Base-by-base conservation (phyloP, 192 early-diverging fungal genomes). In the Rhizoclosmatium globosum region DNA sequence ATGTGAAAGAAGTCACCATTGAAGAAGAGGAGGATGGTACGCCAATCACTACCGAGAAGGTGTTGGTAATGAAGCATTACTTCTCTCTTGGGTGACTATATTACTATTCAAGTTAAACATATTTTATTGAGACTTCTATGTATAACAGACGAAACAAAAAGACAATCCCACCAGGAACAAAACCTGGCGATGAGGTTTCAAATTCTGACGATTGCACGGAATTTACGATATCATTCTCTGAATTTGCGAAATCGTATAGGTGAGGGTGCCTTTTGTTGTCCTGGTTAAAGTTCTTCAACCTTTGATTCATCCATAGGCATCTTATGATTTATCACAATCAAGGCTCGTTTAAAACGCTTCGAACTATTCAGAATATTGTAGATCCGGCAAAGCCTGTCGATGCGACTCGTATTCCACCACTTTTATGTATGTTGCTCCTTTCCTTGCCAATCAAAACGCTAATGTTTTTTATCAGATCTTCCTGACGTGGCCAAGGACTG, bases 341-440 rank as follows among this genome's bases (percentile, higher is more conserved):
- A 70, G 59, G 61, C 11, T 67, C 75, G 4, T 88, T 89, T 83
- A 89, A 88, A 70, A 79, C 68, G n/a, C 56, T 82, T 21, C 81
- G 82, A 83, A 67, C 78, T 43, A 77, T 82, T 46, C 73, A 76
- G 39, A 69, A 79, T 66, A 85, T 89, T 46, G 60, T 76, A 4
- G 88, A 89, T 85, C 81, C 82, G 21, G 45, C 79, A 67, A 89
- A 89, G 68, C 65, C 78, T 6, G 67, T 19, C 43, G 88, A 89
- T 56, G 23, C 57, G 2, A 77, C 85, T 6, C 73, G 81, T 9
- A 82, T 85, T n/a, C 86, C 87, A 7, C 82, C 81, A 41, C 46
- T 89, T 6, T 56, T 89, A 42, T 88, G 86, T 89, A 81, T 38
- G 81, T 44, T 23, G 31, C 31, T 50, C 15, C 64, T 73, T 61